Conservation (phyloP, 2,329 filamentous ascomycete genomes). For the Sporothrix brasiliensis region DNA sequence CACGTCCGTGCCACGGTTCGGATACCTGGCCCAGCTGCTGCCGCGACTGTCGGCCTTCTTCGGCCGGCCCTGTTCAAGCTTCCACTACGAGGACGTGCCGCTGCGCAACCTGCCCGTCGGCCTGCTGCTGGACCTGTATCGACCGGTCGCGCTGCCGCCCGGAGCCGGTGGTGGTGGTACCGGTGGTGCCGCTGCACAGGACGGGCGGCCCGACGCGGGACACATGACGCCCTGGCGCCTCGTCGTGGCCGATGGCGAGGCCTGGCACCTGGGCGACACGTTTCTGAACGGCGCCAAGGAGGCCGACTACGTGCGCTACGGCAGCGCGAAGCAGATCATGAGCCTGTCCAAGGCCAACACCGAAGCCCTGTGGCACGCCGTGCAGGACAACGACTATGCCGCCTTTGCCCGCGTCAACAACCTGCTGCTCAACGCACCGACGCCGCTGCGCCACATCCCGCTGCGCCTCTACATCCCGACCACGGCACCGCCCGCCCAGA, state of each 20-base stretch:
- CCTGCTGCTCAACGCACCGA: conserved; percentile 74
- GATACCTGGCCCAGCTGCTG: conserved; percentile 61
- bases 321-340: conserved; percentile 89
- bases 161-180: not conserved
- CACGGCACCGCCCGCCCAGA: conserved; percentile 51
- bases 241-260: conserved; percentile 56
- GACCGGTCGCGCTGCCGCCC: conserved; percentile 42
- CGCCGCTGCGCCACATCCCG: conserved; percentile 79
- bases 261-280: conserved; percentile 64
- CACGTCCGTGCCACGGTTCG: conserved; percentile 59
- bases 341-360: conserved; percentile 82
- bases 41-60: conserved; percentile 60
- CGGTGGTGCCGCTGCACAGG: too few species aligned
- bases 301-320: conserved; percentile 85
- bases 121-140: conserved; percentile 60
- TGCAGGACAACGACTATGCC: conserved; percentile 73
- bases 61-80: conserved; percentile 58
- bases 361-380: conserved; percentile 77
- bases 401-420: conserved; percentile 74
- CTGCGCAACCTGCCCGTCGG: conserved; percentile 58
- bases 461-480: conserved; percentile 82
- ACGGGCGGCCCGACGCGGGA: not conserved
- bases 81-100: conserved; percentile 59
- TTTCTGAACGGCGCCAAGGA: conserved; percentile 68
- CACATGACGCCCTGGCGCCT: conserved; percentile 56